Conservation (phyloP, 2,329 filamentous ascomycete genomes). For the Phaeophleospora eucalypticola region DNA sequence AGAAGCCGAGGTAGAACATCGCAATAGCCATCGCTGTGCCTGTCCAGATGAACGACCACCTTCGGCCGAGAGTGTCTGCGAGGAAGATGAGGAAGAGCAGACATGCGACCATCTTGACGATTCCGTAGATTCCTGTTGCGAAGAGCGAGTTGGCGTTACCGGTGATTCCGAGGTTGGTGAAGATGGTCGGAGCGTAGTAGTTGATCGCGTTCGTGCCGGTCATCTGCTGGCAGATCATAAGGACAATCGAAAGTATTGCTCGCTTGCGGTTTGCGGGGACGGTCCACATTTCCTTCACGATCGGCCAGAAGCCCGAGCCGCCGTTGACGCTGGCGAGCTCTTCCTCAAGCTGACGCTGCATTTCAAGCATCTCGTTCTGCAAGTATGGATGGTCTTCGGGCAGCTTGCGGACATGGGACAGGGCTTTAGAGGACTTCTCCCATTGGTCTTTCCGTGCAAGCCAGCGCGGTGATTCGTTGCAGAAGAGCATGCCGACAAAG, state of each 20-base stretch:
- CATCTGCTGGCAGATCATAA: constrained; percentile 68
- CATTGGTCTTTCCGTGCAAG: constrained; percentile 63
- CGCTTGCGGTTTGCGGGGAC: constrained; percentile 12
- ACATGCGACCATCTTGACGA: constrained; percentile 22
- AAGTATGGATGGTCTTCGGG: constrained; percentile 56
- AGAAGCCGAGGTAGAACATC: constrained; percentile 69
- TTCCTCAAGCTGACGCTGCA: constrained; percentile 54
- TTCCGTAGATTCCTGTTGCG: constrained; percentile 23
- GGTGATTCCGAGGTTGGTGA: constrained; percentile 23
- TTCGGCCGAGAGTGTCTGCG: constrained; percentile 48
- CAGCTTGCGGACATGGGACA: constrained; percentile 54
- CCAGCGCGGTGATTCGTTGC: constrained; percentile 54
- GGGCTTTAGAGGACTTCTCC: constrained; percentile 49
- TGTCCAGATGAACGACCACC: constrained; percentile 45
- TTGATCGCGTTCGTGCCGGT: constrained; percentile 55
- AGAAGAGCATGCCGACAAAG: constrained; percentile 57
- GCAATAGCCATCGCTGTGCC: constrained; percentile 51
- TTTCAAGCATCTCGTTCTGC: constrained; percentile 56
- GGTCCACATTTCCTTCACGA: constrained; percentile 52
- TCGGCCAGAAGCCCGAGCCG: constrained; percentile 2
- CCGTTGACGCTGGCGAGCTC: constrained; percentile 66
- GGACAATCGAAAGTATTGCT: constrained; percentile 59
- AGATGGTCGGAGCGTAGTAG: constrained; percentile 15
- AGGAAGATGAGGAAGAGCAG: constrained; percentile 20
- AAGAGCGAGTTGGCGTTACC: constrained; percentile 21